phyloP scores from a whole-genome alignment of 768 basidiomycete species.

The Hypsizygus marmoreus region DNA sequence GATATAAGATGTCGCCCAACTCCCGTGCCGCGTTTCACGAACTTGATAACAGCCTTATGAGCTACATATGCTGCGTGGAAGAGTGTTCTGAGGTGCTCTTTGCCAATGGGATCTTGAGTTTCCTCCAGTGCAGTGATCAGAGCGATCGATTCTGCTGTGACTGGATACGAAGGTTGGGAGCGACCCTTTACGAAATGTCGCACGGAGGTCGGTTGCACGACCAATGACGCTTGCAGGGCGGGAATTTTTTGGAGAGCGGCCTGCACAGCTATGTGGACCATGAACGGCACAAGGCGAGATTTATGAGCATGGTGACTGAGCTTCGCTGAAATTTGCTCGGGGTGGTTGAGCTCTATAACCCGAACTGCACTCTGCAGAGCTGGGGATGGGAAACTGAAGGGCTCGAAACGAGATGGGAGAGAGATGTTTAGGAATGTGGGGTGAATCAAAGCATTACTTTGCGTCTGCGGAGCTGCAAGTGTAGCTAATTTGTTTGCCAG shows the following conservation, averaged over 20 bases:
- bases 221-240: background rate
- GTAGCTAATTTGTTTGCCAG: background rate
- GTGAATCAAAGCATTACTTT: background rate
- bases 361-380: background rate
- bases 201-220: constrained; percentile 2
- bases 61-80: background rate
- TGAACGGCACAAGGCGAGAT: constrained; percentile 4
- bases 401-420: background rate
- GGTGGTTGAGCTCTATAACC: background rate
- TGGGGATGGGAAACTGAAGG: background rate
- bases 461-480: background rate
- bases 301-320: background rate
- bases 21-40: background rate
- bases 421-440: background rate
- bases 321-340: background rate
- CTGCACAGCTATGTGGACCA: constrained; percentile 3
- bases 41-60: constrained; percentile 1
- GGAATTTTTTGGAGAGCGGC: background rate
- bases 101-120: background rate
- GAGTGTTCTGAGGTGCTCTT: background rate
- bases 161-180: background rate
- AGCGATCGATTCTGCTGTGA: background rate
- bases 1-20: background rate
- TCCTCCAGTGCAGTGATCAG: background rate
- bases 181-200: background rate